phyloP scores from a whole-genome alignment of 306 rosid genomes.

The Castanea crenata region DNA sequence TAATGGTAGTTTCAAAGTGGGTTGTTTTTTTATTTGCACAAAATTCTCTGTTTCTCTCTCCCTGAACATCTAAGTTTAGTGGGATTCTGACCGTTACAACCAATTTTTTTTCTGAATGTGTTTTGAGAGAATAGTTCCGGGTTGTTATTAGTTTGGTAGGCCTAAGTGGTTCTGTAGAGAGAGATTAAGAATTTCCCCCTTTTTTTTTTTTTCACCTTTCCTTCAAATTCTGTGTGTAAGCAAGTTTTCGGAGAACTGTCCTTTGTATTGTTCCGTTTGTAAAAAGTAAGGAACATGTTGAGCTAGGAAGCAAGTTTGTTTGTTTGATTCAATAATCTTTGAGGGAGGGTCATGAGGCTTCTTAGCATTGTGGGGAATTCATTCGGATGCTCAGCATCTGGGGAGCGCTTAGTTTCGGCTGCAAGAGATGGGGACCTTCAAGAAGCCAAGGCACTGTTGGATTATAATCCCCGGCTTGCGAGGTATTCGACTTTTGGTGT shows the following conservation, averaged over 20 bases:
- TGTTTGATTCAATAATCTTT: conserved; percentile 20
- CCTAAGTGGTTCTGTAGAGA: conserved; percentile 14
- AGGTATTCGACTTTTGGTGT: conserved; percentile 94
- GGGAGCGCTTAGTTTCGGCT: conserved; percentile 94
- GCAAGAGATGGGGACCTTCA: conserved; percentile 98
- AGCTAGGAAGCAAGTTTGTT: conserved; percentile 22
- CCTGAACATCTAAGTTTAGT: conserved; percentile 20
- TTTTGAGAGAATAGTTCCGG: conserved; percentile 18
- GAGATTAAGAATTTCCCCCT: background rate
- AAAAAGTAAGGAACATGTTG: conserved; percentile 8
- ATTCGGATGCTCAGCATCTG: conserved; percentile 98
- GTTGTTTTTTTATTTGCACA: conserved; percentile 30
- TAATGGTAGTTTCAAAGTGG: conserved; percentile 27
- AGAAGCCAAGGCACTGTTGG: conserved; percentile 94
- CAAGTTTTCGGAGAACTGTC: conserved; percentile 24
- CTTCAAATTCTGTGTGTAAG: background rate
- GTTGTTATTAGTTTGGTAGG: conserved; percentile 52
- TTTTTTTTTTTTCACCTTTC: background rate
- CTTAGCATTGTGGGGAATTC: conserved; percentile 83
- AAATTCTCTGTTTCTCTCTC: conserved; percentile 16
- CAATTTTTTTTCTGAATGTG: conserved; percentile 17
- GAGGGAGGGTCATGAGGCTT: conserved; percentile 57
- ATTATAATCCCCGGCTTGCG: conserved; percentile 87
- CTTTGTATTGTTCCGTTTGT: conserved; percentile 3
- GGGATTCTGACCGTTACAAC: conserved; percentile 46